These are phyloP conservation scores for Vaccinium myrtillus DNA, from an alignment of 148 eudicot species.

Conservation along the genomic window DNA sequence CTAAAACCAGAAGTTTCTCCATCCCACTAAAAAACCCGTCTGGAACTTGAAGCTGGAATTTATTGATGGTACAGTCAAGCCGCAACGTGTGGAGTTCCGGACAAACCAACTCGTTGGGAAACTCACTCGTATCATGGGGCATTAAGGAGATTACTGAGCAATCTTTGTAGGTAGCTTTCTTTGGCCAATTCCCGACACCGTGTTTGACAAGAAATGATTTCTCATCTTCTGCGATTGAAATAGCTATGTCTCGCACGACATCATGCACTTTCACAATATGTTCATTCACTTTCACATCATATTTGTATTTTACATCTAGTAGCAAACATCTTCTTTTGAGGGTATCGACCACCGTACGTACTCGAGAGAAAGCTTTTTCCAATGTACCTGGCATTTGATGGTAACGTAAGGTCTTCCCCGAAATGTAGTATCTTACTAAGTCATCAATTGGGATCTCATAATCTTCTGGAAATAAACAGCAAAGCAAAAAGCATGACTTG, in stretches of 20 bases:
- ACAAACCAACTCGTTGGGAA: too few species aligned
- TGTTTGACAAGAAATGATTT: background rate
- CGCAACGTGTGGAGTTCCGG: too few species aligned
- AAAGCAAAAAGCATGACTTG: constrained; percentile 15
- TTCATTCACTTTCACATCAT: too few species aligned
- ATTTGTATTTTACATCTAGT: background rate
- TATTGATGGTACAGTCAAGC: too few species aligned
- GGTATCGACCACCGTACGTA: background rate
- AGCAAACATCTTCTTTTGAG: background rate
- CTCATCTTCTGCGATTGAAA: background rate
- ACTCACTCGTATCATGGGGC: too few species aligned
- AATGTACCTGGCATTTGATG: background rate
- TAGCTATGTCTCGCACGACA: background rate
- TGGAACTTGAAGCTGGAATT: too few species aligned
- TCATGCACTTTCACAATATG: background rate
- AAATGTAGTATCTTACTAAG: background rate
- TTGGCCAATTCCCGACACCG: background rate
- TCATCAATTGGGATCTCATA: background rate
- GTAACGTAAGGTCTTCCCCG: background rate
- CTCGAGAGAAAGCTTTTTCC: background rate
- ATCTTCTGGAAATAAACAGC: constrained; percentile 17
- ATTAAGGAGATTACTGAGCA: too few species aligned
- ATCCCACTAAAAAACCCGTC: too few species aligned
- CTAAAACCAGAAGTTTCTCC: too few species aligned
- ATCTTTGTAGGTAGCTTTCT: background rate